Evolutionary conservation across 2,329 filamentous ascomycete genomes (phyloP), one percentile per base, ranked within the genome.

Genomic region (Sclerotinia spermophila): DNA sequence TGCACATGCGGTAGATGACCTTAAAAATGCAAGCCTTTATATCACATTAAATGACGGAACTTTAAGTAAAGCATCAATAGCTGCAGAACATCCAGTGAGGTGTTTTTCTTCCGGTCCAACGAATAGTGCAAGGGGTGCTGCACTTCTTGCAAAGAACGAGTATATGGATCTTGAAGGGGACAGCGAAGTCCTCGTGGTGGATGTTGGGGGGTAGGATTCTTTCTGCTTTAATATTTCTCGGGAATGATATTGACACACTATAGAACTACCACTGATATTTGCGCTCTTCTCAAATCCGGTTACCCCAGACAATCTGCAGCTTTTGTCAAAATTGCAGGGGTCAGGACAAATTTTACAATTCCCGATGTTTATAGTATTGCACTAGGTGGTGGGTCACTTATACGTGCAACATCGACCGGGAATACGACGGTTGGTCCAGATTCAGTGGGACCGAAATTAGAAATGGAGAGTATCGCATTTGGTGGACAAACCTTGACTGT

Each of bases 31-130:
- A 65, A 76, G 74, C 30, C 62, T 75, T 5, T 90, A 88, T 72
- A 81, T 91, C 53, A 88, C 87, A 0, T 85, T 89, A 74, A 90
- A 90, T 64, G 88, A 90, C 73, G 88, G 89, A 1, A 90, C 87
- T 0, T 81, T 90, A 3, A 79, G 88, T 10, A 83, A 85, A 8
- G 86, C 84, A 0, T 82, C 83, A 4, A 81, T 82, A 68, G 88
- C 88, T 1, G 83, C 86, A 0, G 80, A 82, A 24, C 79, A 88
- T 35, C 89, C 89, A 0, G 88, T 90, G 64, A 81, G 85, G 62
- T 89, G 86, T 0, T 90, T 90, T 74, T 87, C 86, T 0, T 87
- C 85, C 53, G 88, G 88, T 0, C 86, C 88, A 3, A 90, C 88
- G 0, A 90, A 90, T 76, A 88, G 85, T 69, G 87, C 89, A 82